Conservation (phyloP, 2,329 filamentous ascomycete genomes). For the Neodidymelliopsis sp. region DNA sequence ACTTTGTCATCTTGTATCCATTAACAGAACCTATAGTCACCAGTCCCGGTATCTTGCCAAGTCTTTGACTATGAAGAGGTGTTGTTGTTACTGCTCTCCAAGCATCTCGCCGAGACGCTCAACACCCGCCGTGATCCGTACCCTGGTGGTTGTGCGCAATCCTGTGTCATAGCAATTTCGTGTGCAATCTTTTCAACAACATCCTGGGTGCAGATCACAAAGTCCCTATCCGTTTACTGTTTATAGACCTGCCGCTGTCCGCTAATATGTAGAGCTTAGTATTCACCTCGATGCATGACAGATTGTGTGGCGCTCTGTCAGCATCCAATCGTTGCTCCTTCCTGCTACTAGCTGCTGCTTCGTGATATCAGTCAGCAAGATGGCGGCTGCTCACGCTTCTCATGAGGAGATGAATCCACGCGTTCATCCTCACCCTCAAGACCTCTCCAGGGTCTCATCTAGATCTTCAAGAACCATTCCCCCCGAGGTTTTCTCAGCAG, state of each 20-base stretch:
- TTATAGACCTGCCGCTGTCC: neutral
- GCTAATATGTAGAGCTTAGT: conserved; percentile 16
- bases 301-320: neutral
- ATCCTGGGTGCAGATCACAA: conserved; percentile 13
- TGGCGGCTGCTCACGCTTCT: neutral
- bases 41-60: too few relatives aligned
- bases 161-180: conserved; percentile 11
- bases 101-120: too few relatives aligned
- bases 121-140: too few relatives aligned
- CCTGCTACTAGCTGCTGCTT: conserved; percentile 4
- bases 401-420: neutral
- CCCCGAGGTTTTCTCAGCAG: neutral
- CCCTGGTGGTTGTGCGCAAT: conserved; percentile 9
- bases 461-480: conserved; percentile 5
- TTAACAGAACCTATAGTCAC: too few relatives aligned
- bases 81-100: too few relatives aligned
- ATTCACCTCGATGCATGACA: conserved; percentile 10
- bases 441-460: neutral
- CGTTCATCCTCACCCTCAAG: neutral
- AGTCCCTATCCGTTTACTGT: neutral
- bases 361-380: conserved; percentile 14
- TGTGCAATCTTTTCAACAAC: neutral
- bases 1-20: too few relatives aligned
- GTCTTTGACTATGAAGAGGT: too few relatives aligned
- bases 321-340: neutral